Evolutionary conservation across 352 stramenopile species (phyloP).

Genomic region (Phytophthora pini): DNA sequence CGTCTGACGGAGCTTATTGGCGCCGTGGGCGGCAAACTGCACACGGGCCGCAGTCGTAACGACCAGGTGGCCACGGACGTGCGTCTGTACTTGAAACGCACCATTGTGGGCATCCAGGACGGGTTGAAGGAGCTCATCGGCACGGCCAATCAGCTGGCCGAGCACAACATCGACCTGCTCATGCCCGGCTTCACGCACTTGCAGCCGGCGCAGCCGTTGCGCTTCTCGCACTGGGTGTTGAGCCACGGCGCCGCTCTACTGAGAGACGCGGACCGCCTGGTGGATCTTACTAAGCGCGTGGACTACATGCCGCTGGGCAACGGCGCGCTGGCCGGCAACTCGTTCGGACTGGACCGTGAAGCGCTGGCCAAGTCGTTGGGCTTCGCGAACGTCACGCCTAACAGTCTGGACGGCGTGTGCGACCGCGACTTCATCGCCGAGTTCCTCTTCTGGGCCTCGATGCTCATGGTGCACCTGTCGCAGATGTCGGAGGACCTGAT

Average conservation of each 20-base stretch:
- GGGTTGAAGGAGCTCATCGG: conserved; percentile 93
- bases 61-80: conserved; percentile 99
- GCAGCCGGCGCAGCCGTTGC: conserved; percentile 97
- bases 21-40: conserved; percentile 96
- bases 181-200: conserved; percentile 99
- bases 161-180: conserved; percentile 95
- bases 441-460: conserved; percentile 97
- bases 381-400: conserved; percentile 94
- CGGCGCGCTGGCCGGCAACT: conserved; percentile 97
- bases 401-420: conserved; percentile 98
- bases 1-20: conserved; percentile 98
- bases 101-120: conserved; percentile 66
- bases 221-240: conserved; percentile 98
- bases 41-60: conserved; percentile 96
- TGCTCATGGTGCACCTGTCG: conserved; percentile 97
- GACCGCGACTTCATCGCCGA: conserved; percentile 99
- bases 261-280: conserved; percentile 94
- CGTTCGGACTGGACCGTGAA: conserved; percentile 97
- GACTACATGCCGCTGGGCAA: conserved; percentile 97
- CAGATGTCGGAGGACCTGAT: conserved; percentile 99
- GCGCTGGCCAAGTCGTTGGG: conserved; percentile 94
- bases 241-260: conserved; percentile 95
- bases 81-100: conserved; percentile 93
- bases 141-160: conserved; percentile 87
- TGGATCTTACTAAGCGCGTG: conserved; percentile 94